Percentiles rank a stretch among this genome's conserved stretches.
Evolutionary conservation across 2,329 filamentous ascomycete species (phyloP).

Genomic region (Exserohilum rostratum): DNA sequence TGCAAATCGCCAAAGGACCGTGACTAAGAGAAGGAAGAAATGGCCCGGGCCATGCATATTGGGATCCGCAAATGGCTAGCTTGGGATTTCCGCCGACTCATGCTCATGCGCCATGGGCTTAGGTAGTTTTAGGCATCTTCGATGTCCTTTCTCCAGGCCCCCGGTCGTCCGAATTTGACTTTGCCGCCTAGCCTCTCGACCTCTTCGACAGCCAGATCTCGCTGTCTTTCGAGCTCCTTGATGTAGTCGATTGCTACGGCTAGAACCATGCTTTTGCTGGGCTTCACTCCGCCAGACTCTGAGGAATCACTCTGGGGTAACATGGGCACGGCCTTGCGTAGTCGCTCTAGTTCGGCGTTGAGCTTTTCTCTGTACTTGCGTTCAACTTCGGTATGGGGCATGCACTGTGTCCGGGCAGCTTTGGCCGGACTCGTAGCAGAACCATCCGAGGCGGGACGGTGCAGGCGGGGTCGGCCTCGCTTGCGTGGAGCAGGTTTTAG

Average conservation of each 20-base stretch:
- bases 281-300: constrained; percentile 15
- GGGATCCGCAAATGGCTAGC: not conserved
- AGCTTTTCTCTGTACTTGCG: constrained; percentile 24
- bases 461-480: constrained; percentile 10
- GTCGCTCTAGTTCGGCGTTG: constrained; percentile 32
- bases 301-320: constrained; percentile 20
- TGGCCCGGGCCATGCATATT: not conserved
- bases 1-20: not conserved
- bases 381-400: constrained; percentile 33
- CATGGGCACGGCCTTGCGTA: constrained; percentile 30
- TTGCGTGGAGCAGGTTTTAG: constrained; percentile 10
- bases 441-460: constrained; percentile 8
- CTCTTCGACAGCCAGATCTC: constrained; percentile 15
- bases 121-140: not conserved
- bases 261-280: constrained; percentile 21
- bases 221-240: constrained; percentile 13
- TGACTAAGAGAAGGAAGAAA: not conserved
- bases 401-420: constrained; percentile 10
- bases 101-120: too few species aligned
- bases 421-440: constrained; percentile 1
- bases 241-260: constrained; percentile 24
- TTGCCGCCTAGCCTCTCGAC: constrained; percentile 16
- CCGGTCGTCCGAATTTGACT: constrained; percentile 5
- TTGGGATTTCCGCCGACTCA: too few species aligned
- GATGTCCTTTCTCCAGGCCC: not conserved